Percentiles rank a stretch among this genome's conserved stretches.
Evolutionary conservation across 805 yeast genomes (phyloP).

Genomic region (Saturnispora sanitii): DNA sequence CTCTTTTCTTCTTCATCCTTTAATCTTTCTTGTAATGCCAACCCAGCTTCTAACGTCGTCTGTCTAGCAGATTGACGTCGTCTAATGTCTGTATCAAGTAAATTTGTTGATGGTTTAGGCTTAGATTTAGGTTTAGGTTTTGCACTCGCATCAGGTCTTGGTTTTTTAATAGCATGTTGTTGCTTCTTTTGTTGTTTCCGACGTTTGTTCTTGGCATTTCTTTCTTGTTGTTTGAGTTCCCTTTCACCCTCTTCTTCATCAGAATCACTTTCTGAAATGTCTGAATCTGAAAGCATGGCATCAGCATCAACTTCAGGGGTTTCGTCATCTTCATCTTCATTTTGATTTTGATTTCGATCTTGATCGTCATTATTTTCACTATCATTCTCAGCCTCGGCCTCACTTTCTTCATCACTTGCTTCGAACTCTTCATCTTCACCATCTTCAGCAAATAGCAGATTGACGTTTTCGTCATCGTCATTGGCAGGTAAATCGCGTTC

Average conservation of each 20-base stretch:
- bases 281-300: constrained; percentile 49
- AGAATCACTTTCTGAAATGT: constrained; percentile 37
- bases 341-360: constrained; percentile 25
- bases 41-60: constrained; percentile 67
- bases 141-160: too few relatives aligned
- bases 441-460: constrained; percentile 57
- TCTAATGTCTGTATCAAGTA: constrained; percentile 15
- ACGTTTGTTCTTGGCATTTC: constrained; percentile 29
- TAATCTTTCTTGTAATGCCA: constrained; percentile 65
- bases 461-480: constrained; percentile 72
- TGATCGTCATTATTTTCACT: constrained; percentile 21
- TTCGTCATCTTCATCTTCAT: constrained; percentile 16
- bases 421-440: constrained; percentile 34
- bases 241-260: constrained; percentile 48
- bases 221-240: constrained; percentile 27
- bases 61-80: constrained; percentile 71
- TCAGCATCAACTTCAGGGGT: constrained; percentile 25
- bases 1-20: constrained; percentile 57
- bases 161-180: background rate
- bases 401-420: constrained; percentile 20
- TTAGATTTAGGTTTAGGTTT: constrained; percentile 12
- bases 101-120: background rate
- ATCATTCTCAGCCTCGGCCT: constrained; percentile 22
- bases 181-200: constrained; percentile 31
- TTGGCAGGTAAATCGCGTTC: constrained; percentile 15